Conservation (phyloP, 208 protist genomes). For the Acanthamoeba healyi region DNA sequence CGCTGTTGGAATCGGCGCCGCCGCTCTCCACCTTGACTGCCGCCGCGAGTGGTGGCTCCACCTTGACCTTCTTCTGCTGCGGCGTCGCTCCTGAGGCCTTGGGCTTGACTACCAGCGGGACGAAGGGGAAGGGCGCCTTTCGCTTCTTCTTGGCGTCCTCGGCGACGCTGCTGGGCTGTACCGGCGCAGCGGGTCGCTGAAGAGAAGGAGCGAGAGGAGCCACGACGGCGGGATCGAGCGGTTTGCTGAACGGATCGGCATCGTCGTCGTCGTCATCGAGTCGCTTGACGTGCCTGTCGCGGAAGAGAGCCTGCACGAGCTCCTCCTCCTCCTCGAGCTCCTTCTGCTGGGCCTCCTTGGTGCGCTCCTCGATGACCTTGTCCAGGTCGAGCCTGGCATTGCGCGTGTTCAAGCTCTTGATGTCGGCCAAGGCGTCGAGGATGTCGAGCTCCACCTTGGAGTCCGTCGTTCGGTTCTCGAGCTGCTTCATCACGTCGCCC, state of each 20-base stretch:
- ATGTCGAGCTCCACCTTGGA: conserved; percentile 76
- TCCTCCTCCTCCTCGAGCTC: conserved; percentile 48
- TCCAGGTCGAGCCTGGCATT: conserved; percentile 61
- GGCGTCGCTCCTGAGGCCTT: conserved; percentile 1
- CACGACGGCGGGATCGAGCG: background rate
- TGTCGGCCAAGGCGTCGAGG: conserved; percentile 63
- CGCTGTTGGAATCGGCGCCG: background rate
- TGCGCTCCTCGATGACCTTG: conserved; percentile 16
- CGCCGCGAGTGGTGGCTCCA: background rate
- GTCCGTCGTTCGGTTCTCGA: conserved; percentile 67
- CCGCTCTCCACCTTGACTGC: background rate
- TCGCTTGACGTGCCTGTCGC: background rate
- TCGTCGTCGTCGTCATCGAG: conserved; percentile 33
- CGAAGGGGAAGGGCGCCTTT: conserved; percentile 17
- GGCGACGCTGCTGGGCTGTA: too few relatives aligned
- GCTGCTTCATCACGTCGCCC: conserved; percentile 74
- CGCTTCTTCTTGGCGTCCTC: conserved; percentile 19
- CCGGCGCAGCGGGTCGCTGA: too few relatives aligned
- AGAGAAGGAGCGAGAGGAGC: background rate
- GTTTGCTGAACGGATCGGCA: conserved; percentile 18
- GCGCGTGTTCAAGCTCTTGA: conserved; percentile 71
- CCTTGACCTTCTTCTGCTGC: conserved; percentile 28
- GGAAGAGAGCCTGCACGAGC: conserved; percentile 23
- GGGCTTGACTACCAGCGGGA: background rate
- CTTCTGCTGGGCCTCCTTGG: background rate